A percentile compares a stretch with the other conserved stretches of the same genome.
phyloP scores from a whole-genome alignment of 1,284 basidiomycete species.

The Coniferiporia sulphurascens region DNA sequence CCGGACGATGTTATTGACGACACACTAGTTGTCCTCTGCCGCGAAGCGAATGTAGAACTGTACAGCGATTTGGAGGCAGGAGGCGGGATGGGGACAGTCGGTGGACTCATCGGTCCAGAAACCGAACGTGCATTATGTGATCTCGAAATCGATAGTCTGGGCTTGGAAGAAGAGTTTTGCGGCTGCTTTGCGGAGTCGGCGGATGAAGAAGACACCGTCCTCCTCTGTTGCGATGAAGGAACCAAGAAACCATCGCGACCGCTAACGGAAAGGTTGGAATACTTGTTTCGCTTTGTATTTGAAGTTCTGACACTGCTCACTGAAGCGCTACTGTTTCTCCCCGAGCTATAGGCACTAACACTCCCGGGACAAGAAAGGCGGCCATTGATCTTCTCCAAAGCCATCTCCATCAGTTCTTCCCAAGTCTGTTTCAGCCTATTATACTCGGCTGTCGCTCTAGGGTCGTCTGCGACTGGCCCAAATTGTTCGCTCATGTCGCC shows the following conservation, averaged over 20 bases:
- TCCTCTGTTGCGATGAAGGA: constrained; percentile 21
- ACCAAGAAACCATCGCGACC: constrained; percentile 3
- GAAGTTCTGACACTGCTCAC: constrained; percentile 25
- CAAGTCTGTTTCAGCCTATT: constrained; percentile 69
- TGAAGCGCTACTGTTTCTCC: constrained; percentile 50
- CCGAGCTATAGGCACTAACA: constrained; percentile 45
- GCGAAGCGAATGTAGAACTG: constrained; percentile 71
- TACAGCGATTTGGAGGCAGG: constrained; percentile 34
- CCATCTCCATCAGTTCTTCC: constrained; percentile 76
- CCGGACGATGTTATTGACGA: constrained; percentile 33
- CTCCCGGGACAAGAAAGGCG: constrained; percentile 62
- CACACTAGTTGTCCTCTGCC: constrained; percentile 68
- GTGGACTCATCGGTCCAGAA: constrained; percentile 40
- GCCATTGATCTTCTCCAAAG: constrained; percentile 54
- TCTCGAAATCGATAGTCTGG: constrained; percentile 43
- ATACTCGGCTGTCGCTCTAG: constrained; percentile 52
- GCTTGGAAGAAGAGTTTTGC: constrained; percentile 17
- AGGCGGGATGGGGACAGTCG: constrained; percentile 17
- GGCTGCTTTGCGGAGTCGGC: constrained; percentile 5
- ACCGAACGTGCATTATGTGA: constrained; percentile 51
- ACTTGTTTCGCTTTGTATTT: constrained; percentile 19
- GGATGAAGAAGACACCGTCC: constrained; percentile 12
- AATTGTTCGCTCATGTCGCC: constrained; percentile 41
- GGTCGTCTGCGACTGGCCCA: constrained; percentile 44
- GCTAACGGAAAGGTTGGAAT: constrained; percentile 10